Evolutionary conservation across 331 rosid genomes (phyloP).

Genomic region (Dryas integrifolia): DNA sequence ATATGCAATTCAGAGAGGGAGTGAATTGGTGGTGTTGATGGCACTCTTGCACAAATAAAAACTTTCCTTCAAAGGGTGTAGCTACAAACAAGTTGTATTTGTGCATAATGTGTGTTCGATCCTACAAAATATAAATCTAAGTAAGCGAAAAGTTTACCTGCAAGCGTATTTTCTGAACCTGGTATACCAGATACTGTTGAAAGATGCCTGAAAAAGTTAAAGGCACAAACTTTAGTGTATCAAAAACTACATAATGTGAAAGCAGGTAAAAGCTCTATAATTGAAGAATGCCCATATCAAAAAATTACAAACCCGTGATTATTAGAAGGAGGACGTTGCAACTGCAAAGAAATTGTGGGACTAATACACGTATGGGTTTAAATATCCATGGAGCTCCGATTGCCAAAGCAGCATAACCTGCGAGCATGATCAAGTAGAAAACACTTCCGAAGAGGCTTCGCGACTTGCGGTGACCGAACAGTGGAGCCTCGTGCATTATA

Average conservation of each 20-base stretch:
- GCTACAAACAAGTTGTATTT: neutral
- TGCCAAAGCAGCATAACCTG: slow-evolving; percentile 69
- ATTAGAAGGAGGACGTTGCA: slow-evolving; percentile 75
- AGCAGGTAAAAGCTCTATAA: neutral
- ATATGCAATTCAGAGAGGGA: neutral
- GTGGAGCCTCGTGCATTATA: slow-evolving; percentile 91
- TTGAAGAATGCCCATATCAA: neutral
- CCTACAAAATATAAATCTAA: neutral
- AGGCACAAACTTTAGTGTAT: neutral
- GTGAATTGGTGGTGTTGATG: neutral
- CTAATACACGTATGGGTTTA: slow-evolving; percentile 37
- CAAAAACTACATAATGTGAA: neutral
- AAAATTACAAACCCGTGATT: slow-evolving; percentile 57
- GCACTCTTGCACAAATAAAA: neutral
- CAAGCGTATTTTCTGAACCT: slow-evolving; percentile 91
- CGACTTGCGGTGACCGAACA: slow-evolving; percentile 84
- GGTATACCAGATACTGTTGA: slow-evolving; percentile 93
- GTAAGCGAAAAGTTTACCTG: slow-evolving; percentile 49
- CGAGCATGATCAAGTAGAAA: slow-evolving; percentile 55
- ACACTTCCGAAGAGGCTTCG: slow-evolving; percentile 79
- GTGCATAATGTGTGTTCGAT: neutral
- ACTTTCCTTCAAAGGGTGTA: neutral
- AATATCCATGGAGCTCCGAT: slow-evolving; percentile 76
- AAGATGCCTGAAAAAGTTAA: slow-evolving; percentile 64
- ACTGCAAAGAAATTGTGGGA: slow-evolving; percentile 74